phyloP scores from a whole-genome alignment of 768 basidiomycete species.

The Sporobolomyces roseus region DNA sequence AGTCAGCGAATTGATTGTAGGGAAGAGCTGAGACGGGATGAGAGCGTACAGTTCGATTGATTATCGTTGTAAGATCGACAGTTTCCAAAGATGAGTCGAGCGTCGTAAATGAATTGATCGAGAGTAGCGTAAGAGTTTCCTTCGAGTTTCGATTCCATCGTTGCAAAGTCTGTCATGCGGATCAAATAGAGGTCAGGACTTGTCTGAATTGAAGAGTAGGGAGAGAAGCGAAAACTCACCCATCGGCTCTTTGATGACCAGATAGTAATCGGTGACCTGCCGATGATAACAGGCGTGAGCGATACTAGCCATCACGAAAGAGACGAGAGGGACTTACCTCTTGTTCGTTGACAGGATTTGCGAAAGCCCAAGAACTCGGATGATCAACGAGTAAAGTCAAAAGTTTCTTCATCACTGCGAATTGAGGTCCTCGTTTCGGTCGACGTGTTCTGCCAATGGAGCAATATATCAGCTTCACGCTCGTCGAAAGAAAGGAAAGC shows the following conservation, averaged over 20 bases:
- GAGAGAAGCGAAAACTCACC: constrained; percentile 20
- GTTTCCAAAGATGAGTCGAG: constrained; percentile 81
- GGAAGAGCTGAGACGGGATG: background rate
- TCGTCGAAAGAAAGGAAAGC: background rate
- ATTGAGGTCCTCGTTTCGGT: constrained; percentile 56
- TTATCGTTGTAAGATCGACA: constrained; percentile 72
- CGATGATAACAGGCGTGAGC: background rate
- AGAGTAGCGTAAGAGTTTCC: constrained; percentile 69
- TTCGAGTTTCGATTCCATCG: constrained; percentile 86
- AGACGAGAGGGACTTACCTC: constrained; percentile 54
- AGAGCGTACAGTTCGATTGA: constrained; percentile 39
- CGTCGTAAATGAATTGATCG: constrained; percentile 72
- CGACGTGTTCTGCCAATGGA: constrained; percentile 47
- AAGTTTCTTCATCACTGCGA: constrained; percentile 69
- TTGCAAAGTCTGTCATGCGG: constrained; percentile 61
- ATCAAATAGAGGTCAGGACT: too few relatives aligned
- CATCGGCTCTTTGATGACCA: constrained; percentile 85
- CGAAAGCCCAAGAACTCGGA: constrained; percentile 82
- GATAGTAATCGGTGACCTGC: constrained; percentile 76
- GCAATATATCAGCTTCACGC: background rate
- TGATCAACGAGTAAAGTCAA: constrained; percentile 74
- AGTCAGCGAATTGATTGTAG: too few relatives aligned
- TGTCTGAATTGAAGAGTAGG: background rate
- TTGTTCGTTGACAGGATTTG: constrained; percentile 65
- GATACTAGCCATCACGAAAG: background rate